Evolutionary conservation across 805 yeast species (phyloP).

Genomic region (Ascoidea asiatica): DNA sequence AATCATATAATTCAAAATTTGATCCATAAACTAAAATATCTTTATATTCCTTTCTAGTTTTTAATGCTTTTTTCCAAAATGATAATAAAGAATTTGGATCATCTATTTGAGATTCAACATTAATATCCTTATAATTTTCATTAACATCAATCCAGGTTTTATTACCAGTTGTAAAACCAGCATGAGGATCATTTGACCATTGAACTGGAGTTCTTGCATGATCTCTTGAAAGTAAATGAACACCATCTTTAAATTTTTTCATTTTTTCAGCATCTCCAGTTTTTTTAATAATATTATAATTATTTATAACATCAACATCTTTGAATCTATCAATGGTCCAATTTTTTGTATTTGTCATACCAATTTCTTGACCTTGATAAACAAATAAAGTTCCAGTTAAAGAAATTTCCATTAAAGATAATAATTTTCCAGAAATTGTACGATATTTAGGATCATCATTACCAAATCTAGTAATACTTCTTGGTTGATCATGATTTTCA

Average conservation of each 20-base stretch:
- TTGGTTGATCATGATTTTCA: constrained; percentile 49
- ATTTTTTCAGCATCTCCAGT: constrained; percentile 11
- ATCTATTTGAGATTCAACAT: constrained; percentile 29
- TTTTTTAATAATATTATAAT: constrained; percentile 18
- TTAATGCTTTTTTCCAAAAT: constrained; percentile 31
- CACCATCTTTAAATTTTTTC: constrained; percentile 19
- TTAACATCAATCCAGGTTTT: constrained; percentile 46
- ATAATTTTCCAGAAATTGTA: constrained; percentile 30
- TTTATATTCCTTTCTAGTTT: constrained; percentile 28
- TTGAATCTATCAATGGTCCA: constrained; percentile 37
- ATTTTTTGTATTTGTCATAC: constrained; percentile 32
- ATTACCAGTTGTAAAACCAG: constrained; percentile 32
- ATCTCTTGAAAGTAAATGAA: constrained; percentile 32
- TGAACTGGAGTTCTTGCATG: constrained; percentile 45
- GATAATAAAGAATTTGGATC: constrained; percentile 31
- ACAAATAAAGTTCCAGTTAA: constrained; percentile 42
- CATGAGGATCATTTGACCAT: constrained; percentile 31
- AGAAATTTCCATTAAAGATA: constrained; percentile 29
- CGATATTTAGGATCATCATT: constrained; percentile 23
- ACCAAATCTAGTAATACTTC: constrained; percentile 39
- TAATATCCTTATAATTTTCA: constrained; percentile 34
- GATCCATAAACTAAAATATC: constrained; percentile 33
- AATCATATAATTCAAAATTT: constrained; percentile 29
- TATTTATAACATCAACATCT: constrained; percentile 34
- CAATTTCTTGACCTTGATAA: constrained; percentile 52